Evolutionary conservation across 1,139 yeast genomes (phyloP), one percentile per base, ranked within the genome.

Genomic region (Sugiyamaella japonica): DNA sequence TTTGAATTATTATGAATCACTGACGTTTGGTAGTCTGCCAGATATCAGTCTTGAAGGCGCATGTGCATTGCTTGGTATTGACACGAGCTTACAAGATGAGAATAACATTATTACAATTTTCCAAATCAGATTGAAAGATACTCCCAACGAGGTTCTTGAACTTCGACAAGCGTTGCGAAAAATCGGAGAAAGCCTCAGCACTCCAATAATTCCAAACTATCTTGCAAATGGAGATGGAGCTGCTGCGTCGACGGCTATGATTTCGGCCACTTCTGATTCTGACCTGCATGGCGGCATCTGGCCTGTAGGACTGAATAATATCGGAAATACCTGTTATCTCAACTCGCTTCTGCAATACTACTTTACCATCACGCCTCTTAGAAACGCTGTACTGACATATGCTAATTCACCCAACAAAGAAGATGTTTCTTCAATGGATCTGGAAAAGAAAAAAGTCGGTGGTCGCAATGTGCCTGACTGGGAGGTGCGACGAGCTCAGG

Each of bases 281-380:
- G 59, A 56, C 2, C 59, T 52, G 8, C 52, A 57, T 15, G 59
- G 59, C 32, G 41, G 51, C 25, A 50, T 48, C 17, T 59, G 82
- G 82, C 98, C 98, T 0, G 89, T 90, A 5, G 99, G 98, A 0
- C 77, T 93, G 66, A 89, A 86, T 69, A 93, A 93, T 66, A 90
- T 90, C 62, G 98, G 99, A 34, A 93, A 93, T 67, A 91, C 99
- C 0, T 93, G 99, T 70, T 93, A 93, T 63, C 76, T 93, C 66
- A 93, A 93, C 67, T 90, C 97, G 0, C 76, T 93, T 52, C 73
- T 93, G 34, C 99, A 93, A 66, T 93, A 86, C 65, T 91, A 89
- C 68, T 93, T 89, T 71, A 86, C 91, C 9, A 83, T 93, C 50
- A 81, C 82, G 53, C 97, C 97, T 0, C 74, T 93, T 47, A 77